Percentiles rank a stretch among this genome's conserved stretches.
These are phyloP conservation scores for Scleromitrula shiraiana DNA, from an alignment of 2,329 filamentous ascomycete species.

Conservation along the genomic window DNA sequence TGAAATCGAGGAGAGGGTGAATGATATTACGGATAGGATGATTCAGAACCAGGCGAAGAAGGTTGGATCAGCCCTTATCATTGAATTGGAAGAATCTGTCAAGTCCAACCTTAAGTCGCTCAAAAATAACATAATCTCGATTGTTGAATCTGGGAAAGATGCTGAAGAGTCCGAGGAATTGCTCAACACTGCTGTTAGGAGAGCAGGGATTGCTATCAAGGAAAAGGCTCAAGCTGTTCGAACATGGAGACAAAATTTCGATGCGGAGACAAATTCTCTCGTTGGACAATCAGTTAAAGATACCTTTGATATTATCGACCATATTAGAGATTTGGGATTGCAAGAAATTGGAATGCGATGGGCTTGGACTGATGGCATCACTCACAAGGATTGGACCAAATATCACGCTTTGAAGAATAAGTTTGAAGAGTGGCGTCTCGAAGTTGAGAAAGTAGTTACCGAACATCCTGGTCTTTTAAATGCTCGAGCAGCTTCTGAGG, in stretches of 20 bases:
- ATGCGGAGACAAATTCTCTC: conserved; percentile 47
- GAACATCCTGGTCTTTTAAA: conserved; percentile 62
- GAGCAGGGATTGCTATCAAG: conserved; percentile 53
- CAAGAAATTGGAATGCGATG: conserved; percentile 71
- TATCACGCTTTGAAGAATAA: conserved; percentile 82
- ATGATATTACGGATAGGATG: conserved; percentile 64
- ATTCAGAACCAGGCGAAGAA: conserved; percentile 56
- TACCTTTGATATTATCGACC: conserved; percentile 60
- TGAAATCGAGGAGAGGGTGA: conserved; percentile 53
- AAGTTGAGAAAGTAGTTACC: conserved; percentile 69
- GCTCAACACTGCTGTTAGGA: conserved; percentile 44
- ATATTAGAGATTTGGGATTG: conserved; percentile 59
- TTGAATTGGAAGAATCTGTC: conserved; percentile 60
- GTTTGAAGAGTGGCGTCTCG: conserved; percentile 76
- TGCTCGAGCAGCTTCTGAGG: conserved; percentile 58
- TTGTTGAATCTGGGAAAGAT: conserved; percentile 44
- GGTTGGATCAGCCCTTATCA: conserved; percentile 58
- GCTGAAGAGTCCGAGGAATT: conserved; percentile 44
- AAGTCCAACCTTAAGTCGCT: conserved; percentile 55
- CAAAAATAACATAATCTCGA: conserved; percentile 56
- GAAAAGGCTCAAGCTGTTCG: conserved; percentile 56
- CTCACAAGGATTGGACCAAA: conserved; percentile 95
- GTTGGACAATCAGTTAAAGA: conserved; percentile 52
- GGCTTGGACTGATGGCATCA: conserved; percentile 92
- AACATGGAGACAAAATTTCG: conserved; percentile 52